Conservation (phyloP, 257 asterid genomes). For the Primulina eburnea region DNA sequence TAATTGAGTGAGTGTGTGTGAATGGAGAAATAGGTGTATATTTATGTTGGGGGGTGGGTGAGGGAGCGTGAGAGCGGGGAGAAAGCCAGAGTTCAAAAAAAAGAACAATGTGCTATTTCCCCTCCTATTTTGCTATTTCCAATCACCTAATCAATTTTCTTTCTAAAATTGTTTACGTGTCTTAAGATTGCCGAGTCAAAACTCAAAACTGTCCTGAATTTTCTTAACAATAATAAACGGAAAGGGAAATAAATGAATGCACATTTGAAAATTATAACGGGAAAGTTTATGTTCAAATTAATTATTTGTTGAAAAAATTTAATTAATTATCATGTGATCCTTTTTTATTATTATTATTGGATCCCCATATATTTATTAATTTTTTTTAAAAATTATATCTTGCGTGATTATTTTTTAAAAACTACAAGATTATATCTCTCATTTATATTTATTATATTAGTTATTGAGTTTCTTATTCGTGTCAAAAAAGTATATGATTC, state of each 20-base stretch:
- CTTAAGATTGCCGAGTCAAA: constrained; percentile 22
- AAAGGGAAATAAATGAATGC: neutral
- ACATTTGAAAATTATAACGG: neutral
- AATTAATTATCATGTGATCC: neutral
- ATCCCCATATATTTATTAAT: neutral
- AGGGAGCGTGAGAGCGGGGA: constrained; percentile 66
- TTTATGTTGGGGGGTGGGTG: too few species aligned
- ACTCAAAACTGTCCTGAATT: constrained; percentile 11
- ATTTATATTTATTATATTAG: too few species aligned
- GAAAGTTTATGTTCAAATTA: neutral
- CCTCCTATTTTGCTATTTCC: constrained; percentile 34
- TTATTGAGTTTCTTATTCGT: too few species aligned
- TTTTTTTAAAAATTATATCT: too few species aligned
- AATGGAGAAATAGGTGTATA: constrained; percentile 31
- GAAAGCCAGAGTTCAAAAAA: constrained; percentile 49
- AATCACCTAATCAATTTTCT: constrained; percentile 10
- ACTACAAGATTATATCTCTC: too few species aligned
- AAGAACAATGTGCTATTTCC: constrained; percentile 27
- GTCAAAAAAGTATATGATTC: too few species aligned
- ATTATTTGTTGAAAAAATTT: too few species aligned
- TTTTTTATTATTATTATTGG: neutral
- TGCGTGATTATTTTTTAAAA: too few species aligned
- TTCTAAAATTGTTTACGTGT: constrained; percentile 14
- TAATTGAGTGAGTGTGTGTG: constrained; percentile 15
- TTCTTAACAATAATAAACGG: constrained; percentile 19